Conservation (phyloP, 2,329 filamentous ascomycete genomes). For the Fusarium compactum region DNA sequence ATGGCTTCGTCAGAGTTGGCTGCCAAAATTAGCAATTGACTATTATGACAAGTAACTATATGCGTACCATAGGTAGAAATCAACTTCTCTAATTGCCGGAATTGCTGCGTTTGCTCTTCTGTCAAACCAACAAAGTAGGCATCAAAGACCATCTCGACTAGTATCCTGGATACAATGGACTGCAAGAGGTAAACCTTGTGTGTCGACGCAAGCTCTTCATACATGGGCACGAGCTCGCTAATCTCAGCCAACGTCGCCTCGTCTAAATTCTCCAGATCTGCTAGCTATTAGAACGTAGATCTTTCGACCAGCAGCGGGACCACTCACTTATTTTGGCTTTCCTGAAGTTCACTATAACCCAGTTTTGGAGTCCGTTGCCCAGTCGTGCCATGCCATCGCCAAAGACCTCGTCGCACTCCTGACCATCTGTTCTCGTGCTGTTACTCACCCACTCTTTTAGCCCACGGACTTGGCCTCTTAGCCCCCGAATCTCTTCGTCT, state of each 20-base stretch:
- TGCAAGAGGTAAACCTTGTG: constrained; percentile 73
- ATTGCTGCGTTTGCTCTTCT: constrained; percentile 62
- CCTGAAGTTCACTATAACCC: constrained; percentile 77
- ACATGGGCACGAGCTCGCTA: constrained; percentile 67
- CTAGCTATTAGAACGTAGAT: background rate
- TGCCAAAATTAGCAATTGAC: constrained; percentile 21
- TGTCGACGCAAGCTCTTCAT: constrained; percentile 64
- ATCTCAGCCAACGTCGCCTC: constrained; percentile 59
- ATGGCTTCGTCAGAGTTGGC: constrained; percentile 64
- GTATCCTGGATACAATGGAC: constrained; percentile 68
- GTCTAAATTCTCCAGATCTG: constrained; percentile 60
- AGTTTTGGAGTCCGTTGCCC: constrained; percentile 78
- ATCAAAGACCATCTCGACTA: constrained; percentile 72
- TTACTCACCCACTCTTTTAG: constrained; percentile 79
- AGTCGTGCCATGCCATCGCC: constrained; percentile 71
- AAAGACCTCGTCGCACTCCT: constrained; percentile 75
- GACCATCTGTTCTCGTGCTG: constrained; percentile 70
- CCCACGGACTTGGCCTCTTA: constrained; percentile 71
- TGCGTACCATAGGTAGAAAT: constrained; percentile 46
- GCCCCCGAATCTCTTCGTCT: constrained; percentile 68
- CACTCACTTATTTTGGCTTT: constrained; percentile 67
- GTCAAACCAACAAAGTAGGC: constrained; percentile 74
- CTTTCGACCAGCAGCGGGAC: background rate
- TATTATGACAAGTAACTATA: background rate
- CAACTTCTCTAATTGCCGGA: constrained; percentile 61